Base-by-base conservation (phyloP, 306 rosid genomes). In the Cajanus cajan region DNA sequence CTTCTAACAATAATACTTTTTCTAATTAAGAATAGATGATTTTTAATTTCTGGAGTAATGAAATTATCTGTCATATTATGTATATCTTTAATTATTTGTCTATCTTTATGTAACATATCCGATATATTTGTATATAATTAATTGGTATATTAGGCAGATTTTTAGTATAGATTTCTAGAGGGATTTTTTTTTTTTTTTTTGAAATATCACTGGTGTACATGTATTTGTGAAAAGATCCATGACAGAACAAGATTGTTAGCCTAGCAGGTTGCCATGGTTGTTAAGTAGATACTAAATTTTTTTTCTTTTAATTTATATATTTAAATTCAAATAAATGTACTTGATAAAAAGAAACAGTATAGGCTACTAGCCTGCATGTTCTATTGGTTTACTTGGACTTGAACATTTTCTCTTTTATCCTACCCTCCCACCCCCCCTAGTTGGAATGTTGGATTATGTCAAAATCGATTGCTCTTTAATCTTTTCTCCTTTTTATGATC, bases 381-480 rank as follows among this genome's bases (percentile, higher is more conserved):
- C 47, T 52, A 69, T 55, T 39, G 33, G 66, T 39, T 67, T 68
- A 39, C 44, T 51, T 66, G 43, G 73, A 39, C 18, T 34, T 47
- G 61, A 64, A 34, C 25, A 33, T 76, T 25, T 19, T 76, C 39
- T 48, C 63, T 36, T 65, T 34, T 50, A 34, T 71, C 64, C 33
- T 15, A 45, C 4, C 36, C 57, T 48, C 22, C 48, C 31, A 4
- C 31, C 70, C 43, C 41, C 28, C 33, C 11, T 51, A 24, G 63
- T 41, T 73, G 74, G 63, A 66, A 54, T 64, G 63, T 41, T 73
- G 74, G 63, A 66, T 66, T 64, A 14, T 65, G 78, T 44, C 80
- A 73, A 65, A 73, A 66, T 74, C n/a, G 64, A 45, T 57, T 68
- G 68, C 65, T 67, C 71, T 15, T 57, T 44, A 54, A 33, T 80